Percentiles rank a stretch among this genome's conserved stretches.
Evolutionary conservation across 1,284 basidiomycete species (phyloP).

Genomic region (Cystobasidium pallidum): DNA sequence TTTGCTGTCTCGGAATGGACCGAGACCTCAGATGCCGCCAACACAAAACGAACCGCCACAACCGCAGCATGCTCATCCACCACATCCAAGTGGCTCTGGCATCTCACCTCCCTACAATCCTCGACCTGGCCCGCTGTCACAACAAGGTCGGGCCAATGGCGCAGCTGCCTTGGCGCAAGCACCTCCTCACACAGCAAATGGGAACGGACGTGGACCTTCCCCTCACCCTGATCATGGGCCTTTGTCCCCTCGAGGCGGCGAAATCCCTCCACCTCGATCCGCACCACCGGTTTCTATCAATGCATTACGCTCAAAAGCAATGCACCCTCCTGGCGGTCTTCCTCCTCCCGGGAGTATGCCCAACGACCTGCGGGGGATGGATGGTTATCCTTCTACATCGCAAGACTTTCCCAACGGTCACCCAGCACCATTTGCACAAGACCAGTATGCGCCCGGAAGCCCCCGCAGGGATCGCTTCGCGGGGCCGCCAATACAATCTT

Average conservation of each 20-base stretch:
- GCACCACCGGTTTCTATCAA: constrained; percentile 9
- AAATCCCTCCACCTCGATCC: constrained; percentile 21
- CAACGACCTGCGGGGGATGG: not conserved
- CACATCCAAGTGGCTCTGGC: not conserved
- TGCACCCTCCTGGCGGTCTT: constrained; percentile 23
- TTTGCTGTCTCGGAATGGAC: constrained; percentile 24
- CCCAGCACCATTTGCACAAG: constrained; percentile 23
- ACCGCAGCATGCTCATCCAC: not conserved
- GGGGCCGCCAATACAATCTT: not conserved
- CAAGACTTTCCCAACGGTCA: constrained; percentile 7
- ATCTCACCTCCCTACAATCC: constrained; percentile 16
- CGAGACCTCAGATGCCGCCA: constrained; percentile 28
- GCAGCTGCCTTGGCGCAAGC: not conserved
- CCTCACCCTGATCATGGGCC: constrained; percentile 12
- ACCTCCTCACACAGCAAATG: constrained; percentile 20
- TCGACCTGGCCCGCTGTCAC: constrained; percentile 19
- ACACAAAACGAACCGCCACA: not conserved
- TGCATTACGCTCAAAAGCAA: constrained; percentile 19
- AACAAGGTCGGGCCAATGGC: constrained; percentile 27
- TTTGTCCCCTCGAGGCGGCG: constrained; percentile 6
- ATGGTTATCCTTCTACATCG: not conserved
- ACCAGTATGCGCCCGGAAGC: not conserved
- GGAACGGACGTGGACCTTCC: constrained; percentile 13
- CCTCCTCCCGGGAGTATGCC: constrained; percentile 25
- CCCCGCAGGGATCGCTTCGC: constrained; percentile 15